These are phyloP conservation scores for Pythium monospermum DNA, from an alignment of 352 stramenopile species.

Conservation along the genomic window DNA sequence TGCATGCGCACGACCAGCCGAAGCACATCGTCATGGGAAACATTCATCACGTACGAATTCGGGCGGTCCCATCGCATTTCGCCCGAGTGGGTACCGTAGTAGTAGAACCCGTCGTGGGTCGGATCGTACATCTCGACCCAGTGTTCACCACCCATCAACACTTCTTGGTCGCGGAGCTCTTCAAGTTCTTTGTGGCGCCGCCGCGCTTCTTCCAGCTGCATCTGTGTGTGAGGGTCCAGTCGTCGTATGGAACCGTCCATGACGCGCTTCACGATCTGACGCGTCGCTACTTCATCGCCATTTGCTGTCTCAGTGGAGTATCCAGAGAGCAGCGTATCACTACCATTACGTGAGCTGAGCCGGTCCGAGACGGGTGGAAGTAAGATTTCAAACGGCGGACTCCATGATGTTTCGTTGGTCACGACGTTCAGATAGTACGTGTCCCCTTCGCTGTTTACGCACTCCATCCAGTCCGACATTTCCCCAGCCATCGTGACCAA, in stretches of 20 bases:
- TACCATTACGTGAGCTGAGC: conserved; percentile 6
- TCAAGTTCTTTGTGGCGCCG: conserved; percentile 23
- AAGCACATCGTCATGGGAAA: conserved; percentile 37
- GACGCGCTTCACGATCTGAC: conserved; percentile 19
- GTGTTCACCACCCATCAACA: conserved; percentile 25
- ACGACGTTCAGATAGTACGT: conserved; percentile 36
- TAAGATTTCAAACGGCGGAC: conserved; percentile 14
- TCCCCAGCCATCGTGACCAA: conserved; percentile 12
- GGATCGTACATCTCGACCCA: conserved; percentile 58
- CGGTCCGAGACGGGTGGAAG: background rate
- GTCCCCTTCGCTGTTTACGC: conserved; percentile 34
- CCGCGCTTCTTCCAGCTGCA: conserved; percentile 25
- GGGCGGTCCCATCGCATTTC: conserved; percentile 42
- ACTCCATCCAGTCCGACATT: conserved; percentile 32
- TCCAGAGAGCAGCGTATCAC: too few species aligned
- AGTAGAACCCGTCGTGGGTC: conserved; percentile 40
- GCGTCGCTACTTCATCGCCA: background rate
- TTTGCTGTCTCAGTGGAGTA: too few species aligned
- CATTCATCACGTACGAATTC: conserved; percentile 25
- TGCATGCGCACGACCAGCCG: conserved; percentile 40
- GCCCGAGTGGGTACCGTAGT: conserved; percentile 36
- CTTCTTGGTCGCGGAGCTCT: conserved; percentile 24
- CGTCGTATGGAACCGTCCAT: conserved; percentile 18
- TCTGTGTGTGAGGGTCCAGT: conserved; percentile 23
- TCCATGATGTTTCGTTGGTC: conserved; percentile 46